Base-by-base conservation (phyloP, 148 eudicot species). In the Tetragonia tetragonoides region DNA sequence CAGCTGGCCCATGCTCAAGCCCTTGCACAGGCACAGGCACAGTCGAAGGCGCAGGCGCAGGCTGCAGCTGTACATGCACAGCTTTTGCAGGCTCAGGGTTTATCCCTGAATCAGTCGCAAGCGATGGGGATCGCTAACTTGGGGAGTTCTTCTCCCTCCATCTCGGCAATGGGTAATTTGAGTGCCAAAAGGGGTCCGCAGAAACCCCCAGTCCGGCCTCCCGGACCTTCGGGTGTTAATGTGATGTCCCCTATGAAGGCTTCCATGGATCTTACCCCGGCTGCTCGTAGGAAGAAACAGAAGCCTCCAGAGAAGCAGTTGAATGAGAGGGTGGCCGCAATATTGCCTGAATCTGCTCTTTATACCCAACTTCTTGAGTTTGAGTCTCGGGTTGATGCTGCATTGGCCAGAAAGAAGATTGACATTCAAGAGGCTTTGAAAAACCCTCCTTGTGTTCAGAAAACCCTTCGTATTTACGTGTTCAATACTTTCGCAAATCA, bases 311-410 rank as follows among this genome's bases (percentile, higher is more conserved):
- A 90, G 75, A 95, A 86, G 81, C 89, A 90, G 46, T 81, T 91
- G 57, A 92, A 87, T 46, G 97, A 89, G 61, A 81, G 80, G 72
- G 89, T 92, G 12, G 97, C 99, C 20, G 90, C 94, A 7, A 86
- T 91, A 82, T 87, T 95, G 81, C 99, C 99, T 0, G 96, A 92
- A 80, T 95, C 99, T 67, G 92, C 90, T 83, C 85, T 95, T 67
- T 95, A 95, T 80, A 95, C 97, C 23, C 94, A 92, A 79, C 96
- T 95, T 64, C 97, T 92, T 54, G 99, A 95, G 83, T 95, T 95
- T 81, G 99, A 95, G 87, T 86, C 91, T 71, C 92, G 96, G 21
- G 91, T 95, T 57, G 99, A 95, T 83, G 88, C 99, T 80, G 94
- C 97, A 71, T 65, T 95, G 75, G 70, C 81, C 9, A 88, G 96